Base-by-base conservation (phyloP, 176 grass and related monocot species). In the Eremochloa ophiuroides region DNA sequence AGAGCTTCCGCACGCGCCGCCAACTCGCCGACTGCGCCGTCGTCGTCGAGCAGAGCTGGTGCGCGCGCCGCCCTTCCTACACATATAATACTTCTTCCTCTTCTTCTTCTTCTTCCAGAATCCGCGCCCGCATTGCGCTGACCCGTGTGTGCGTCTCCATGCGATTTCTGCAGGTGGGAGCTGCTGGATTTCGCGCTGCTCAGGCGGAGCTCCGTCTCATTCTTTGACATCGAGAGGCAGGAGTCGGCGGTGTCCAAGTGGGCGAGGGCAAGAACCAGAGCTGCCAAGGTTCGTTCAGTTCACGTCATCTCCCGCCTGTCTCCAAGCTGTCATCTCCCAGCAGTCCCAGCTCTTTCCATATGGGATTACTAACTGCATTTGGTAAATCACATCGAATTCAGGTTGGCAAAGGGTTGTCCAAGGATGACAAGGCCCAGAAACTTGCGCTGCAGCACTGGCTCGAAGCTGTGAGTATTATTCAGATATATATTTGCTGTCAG, bases 371-470 rank as follows among this genome's bases (percentile, higher is more conserved):
- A n/a, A 83, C 25, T 25, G 0, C n/a, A 10, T 44, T 9, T 34
- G 62, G 5, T 5, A 29, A 85, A 38, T 81, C 69, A 15, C 28
- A 43, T 16, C 22, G 1, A 58, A 75, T 75, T 84, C 86, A 97
- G 94, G 94, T 97, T 62, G 94, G 94, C 4, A 91, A 97, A 71
- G 94, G 94, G 62, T 30, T 97, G 30, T 97, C 91, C 1, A 97
- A 97, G 81, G 91, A 97, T 47, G 88, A 93, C 4, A 97, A 97
- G 39, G 94, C 91, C 40, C 91, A 91, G 89, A 97, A 97, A 56
- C 91, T 97, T 10, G 94, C 94, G 8, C 29, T 97, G 84, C 94
- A 97, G 85, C 94, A 97, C 20, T 97, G 94, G 94, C 94, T 97
- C 1, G 94, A 97, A 74, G 94, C 94, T 27, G 94, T 97, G 80